These are phyloP conservation scores for Hibiscus syriacus DNA, from an alignment of 345 rosid species.

Conservation along the genomic window DNA sequence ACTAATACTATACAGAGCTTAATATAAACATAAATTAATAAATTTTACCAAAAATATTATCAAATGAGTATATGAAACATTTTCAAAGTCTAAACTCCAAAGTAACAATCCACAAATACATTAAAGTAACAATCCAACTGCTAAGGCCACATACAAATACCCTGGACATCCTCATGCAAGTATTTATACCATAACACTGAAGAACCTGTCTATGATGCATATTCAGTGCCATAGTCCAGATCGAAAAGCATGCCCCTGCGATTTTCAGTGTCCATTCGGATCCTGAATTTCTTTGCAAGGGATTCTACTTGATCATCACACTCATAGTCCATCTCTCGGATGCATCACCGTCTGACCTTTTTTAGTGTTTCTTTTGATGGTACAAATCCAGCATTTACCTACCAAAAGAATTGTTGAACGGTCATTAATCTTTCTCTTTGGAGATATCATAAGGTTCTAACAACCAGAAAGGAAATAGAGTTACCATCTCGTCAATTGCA, in stretches of 20 bases:
- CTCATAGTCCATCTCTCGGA: slow-evolving; percentile 69
- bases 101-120: too few species aligned
- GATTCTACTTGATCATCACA: slow-evolving; percentile 46
- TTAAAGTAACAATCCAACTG: too few species aligned
- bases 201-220: slow-evolving; percentile 28
- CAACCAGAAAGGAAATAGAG: background rate
- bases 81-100: too few species aligned
- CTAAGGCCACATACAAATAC: too few species aligned
- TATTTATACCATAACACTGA: background rate
- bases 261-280: slow-evolving; percentile 60
- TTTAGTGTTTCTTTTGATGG: slow-evolving; percentile 75
- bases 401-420: slow-evolving; percentile 17
- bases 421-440: background rate
- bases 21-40: too few species aligned
- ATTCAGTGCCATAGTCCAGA: slow-evolving; percentile 55
- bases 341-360: slow-evolving; percentile 74
- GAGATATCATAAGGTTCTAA: background rate
- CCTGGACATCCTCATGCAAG: background rate
- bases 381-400: slow-evolving; percentile 68
- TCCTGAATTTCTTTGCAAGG: slow-evolving; percentile 46
- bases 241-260: slow-evolving; percentile 66
- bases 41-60: too few species aligned
- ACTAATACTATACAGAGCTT: too few species aligned
- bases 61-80: too few species aligned
- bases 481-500: slow-evolving; percentile 71